phyloP scores from a whole-genome alignment of 305 asterid genomes.

The Rubia balearica region DNA sequence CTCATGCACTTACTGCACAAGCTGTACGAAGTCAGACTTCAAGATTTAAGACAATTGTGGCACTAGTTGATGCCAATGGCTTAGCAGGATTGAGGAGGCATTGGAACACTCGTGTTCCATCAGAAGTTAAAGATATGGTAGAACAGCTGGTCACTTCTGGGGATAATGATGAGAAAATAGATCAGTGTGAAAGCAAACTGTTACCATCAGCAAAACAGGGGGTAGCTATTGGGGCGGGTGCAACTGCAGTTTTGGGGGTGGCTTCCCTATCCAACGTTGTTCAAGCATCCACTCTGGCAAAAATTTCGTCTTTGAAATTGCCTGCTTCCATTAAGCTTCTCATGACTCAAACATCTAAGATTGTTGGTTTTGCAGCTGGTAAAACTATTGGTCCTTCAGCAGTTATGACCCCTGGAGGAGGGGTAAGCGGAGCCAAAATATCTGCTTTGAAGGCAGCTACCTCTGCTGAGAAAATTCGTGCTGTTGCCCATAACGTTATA shows the following conservation, averaged over 20 bases:
- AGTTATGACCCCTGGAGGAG: constrained; percentile 42
- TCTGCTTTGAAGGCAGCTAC: constrained; percentile 52
- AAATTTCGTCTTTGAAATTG: constrained; percentile 53
- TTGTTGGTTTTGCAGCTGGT: constrained; percentile 44
- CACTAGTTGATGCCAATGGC: constrained; percentile 71
- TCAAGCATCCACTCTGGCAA: constrained; percentile 61
- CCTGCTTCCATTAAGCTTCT: constrained; percentile 63
- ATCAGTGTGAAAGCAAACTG: constrained; percentile 32
- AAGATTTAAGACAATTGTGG: constrained; percentile 61
- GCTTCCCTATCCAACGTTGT: constrained; percentile 76
- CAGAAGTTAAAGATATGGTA: constrained; percentile 52
- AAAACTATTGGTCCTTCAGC: constrained; percentile 50
- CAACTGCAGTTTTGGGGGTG: constrained; percentile 74
- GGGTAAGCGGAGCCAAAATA: constrained; percentile 43
- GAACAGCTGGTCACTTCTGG: constrained; percentile 44
- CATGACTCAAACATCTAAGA: constrained; percentile 59
- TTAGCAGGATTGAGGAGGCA: constrained; percentile 78
- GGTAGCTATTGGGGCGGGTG: constrained; percentile 94
- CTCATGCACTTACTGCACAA: constrained; percentile 78
- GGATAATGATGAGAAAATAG: constrained; percentile 31
- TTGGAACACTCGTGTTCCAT: constrained; percentile 60
- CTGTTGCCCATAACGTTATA: constrained; percentile 62
- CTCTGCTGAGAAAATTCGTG: constrained; percentile 74
- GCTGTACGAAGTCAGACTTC: constrained; percentile 66
- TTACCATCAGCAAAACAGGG: constrained; percentile 59